phyloP scores from a whole-genome alignment of 2,329 filamentous ascomycete species.

The Stylonectria norvegica region DNA sequence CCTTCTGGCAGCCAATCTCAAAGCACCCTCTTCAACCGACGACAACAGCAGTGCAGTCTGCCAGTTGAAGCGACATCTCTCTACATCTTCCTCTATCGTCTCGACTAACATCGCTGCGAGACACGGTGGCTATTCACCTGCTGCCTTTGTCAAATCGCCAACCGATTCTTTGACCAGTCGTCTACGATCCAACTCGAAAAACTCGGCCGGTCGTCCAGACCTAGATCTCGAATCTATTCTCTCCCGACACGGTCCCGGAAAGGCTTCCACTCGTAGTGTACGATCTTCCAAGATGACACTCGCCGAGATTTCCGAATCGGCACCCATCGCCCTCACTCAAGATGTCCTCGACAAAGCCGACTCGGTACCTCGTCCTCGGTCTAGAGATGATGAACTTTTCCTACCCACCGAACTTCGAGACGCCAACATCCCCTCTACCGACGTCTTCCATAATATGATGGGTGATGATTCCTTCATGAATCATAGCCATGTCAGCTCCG shows the following conservation, averaged over 20 bases:
- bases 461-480: conserved; percentile 23
- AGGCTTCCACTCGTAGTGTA: conserved; percentile 50
- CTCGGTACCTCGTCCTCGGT: conserved; percentile 34
- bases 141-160: conserved; percentile 65
- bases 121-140: conserved; percentile 67
- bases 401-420: conserved; percentile 37
- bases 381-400: conserved; percentile 39
- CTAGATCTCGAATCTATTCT: conserved; percentile 39
- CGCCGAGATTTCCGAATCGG: conserved; percentile 56
- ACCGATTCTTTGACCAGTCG: conserved; percentile 58
- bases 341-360: conserved; percentile 55
- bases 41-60: conserved; percentile 26
- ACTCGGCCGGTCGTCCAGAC: conserved; percentile 41
- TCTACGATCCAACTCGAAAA: conserved; percentile 54
- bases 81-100: conserved; percentile 59
- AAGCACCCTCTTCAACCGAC: conserved; percentile 33
- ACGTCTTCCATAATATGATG: conserved; percentile 35
- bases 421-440: conserved; percentile 26
- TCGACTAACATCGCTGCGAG: conserved; percentile 65
- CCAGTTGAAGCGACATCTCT: conserved; percentile 42
- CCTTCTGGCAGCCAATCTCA: conserved; percentile 48
- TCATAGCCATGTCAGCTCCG: conserved; percentile 3
- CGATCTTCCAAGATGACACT: conserved; percentile 50
- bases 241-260: conserved; percentile 53
- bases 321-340: conserved; percentile 49